Evolutionary conservation across 148 eudicot genomes (phyloP), one percentile per base, ranked within the genome.

Genomic region (Drosera capensis): DNA sequence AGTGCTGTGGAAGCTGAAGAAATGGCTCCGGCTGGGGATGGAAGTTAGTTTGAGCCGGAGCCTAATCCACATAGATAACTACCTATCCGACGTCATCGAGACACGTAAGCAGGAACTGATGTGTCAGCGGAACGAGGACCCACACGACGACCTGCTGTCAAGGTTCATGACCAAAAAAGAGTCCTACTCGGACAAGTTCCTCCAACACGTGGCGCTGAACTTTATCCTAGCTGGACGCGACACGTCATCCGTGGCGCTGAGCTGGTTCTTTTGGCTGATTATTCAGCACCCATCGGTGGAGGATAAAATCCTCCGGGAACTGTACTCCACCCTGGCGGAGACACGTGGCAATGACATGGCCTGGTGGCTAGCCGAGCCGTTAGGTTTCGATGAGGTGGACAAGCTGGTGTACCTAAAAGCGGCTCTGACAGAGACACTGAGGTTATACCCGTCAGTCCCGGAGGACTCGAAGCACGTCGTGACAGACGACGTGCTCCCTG

Each of bases 231-330:
- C 96, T 0, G 96, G 96, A 2, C 77, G 96, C 1, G 96, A 86
- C 69, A 81, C 96, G 5, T 81, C 93, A 17, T 81, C 96, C 0
- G 93, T 82, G 4, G 93, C 93, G 8, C 63, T 82, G 8, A 82
- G 87, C 45, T 86, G 96, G 96, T 86, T 86, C 59, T 86, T 86
- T 40, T 86, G 84, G 84, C 72, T 79, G 1, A 80, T 86, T 17
- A 86, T 86, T 85, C 82, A 82, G 40, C 71, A 77, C 55, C 66
- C 70, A 1, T 52, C 58, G 3, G 67, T 79, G 8, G 96, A 86
- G 16, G 28, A 56, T 0, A 82, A 76, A 41, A 79, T 86, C 26
- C 40, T 86, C 8, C 26, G 35, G 0, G 96, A 86, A 34, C 25
- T 86, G 25, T 30, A 63, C 1, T 54, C 55, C 3, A 85, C 79